Evolutionary conservation across 176 grass and related monocot genomes (phyloP).

Genomic region (Zizania latifolia): DNA sequence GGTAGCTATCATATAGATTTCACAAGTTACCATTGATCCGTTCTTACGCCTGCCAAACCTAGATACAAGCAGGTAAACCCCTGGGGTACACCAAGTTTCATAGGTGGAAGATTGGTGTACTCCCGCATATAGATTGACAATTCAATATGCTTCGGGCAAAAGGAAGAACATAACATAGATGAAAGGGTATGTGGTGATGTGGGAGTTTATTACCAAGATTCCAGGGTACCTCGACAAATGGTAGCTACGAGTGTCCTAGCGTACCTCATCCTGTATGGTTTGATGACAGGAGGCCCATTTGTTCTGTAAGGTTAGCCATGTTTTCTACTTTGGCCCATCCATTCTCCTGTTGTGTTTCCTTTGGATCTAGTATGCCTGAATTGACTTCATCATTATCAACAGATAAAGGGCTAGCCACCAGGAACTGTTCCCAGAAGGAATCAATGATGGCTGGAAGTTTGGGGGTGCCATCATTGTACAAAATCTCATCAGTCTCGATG

Average conservation of each 20-base stretch:
- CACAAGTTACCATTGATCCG: neutral
- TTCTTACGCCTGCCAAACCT: conserved; percentile 37
- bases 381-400: conserved; percentile 65
- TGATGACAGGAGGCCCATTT: conserved; percentile 86
- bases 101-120: conserved; percentile 8
- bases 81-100: conserved; percentile 8
- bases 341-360: conserved; percentile 39
- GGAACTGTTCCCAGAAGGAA: conserved; percentile 93
- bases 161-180: conserved; percentile 7
- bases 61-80: conserved; percentile 33
- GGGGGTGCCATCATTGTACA: conserved; percentile 44
- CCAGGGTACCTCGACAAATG: neutral
- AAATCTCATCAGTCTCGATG: conserved; percentile 64
- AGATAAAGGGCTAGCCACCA: conserved; percentile 52
- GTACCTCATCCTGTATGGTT: conserved; percentile 42
- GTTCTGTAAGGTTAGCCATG: conserved; percentile 71
- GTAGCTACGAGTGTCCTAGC: neutral
- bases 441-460: conserved; percentile 84
- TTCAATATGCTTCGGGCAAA: conserved; percentile 23
- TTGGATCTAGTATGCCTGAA: conserved; percentile 43
- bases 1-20: conserved; percentile 19
- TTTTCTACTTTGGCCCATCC: conserved; percentile 48
- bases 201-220: conserved; percentile 31
- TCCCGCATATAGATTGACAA: neutral
- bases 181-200: neutral